phyloP scores from a whole-genome alignment of 441 rosid species.

The Gossypium schwendimanii region DNA sequence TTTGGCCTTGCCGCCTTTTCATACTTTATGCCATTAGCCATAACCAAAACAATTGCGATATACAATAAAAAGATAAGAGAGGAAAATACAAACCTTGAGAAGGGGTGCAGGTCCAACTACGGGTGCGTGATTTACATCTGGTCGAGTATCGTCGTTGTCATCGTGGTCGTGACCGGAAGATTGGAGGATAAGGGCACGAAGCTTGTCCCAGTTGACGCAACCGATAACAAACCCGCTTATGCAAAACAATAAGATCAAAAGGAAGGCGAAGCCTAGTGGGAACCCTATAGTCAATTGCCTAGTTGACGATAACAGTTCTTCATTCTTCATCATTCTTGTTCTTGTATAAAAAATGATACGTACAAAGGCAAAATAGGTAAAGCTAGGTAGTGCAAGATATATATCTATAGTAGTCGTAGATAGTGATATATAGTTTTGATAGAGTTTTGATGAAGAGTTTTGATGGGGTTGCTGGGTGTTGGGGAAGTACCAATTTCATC shows the following conservation, averaged over 20 bases:
- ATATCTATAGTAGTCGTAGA: background rate
- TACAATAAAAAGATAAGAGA: background rate
- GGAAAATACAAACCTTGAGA: slow-evolving; percentile 13
- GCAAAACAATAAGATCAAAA: slow-evolving; percentile 23
- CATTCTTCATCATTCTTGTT: slow-evolving; percentile 18
- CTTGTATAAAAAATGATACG: background rate
- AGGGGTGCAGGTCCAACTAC: slow-evolving; percentile 12
- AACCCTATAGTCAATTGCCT: slow-evolving; percentile 32
- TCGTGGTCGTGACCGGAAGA: slow-evolving; percentile 4
- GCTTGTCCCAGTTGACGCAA: slow-evolving; percentile 36
- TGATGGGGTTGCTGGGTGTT: slow-evolving; percentile 6
- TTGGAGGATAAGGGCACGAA: slow-evolving; percentile 18
- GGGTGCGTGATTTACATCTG: background rate
- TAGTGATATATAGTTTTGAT: too few relatives aligned
- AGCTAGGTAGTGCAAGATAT: background rate
- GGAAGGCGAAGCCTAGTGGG: slow-evolving; percentile 37
- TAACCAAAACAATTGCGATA: background rate
- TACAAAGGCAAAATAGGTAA: background rate
- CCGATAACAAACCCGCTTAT: slow-evolving; percentile 29
- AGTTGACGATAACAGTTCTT: slow-evolving; percentile 2
- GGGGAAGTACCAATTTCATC: background rate
- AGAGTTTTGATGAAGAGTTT: background rate
- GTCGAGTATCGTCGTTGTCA: background rate
- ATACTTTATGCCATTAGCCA: background rate
- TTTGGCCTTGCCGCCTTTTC: slow-evolving; percentile 16